Base-by-base conservation (phyloP, 306 rosid genomes). In the Nissolia schottii region DNA sequence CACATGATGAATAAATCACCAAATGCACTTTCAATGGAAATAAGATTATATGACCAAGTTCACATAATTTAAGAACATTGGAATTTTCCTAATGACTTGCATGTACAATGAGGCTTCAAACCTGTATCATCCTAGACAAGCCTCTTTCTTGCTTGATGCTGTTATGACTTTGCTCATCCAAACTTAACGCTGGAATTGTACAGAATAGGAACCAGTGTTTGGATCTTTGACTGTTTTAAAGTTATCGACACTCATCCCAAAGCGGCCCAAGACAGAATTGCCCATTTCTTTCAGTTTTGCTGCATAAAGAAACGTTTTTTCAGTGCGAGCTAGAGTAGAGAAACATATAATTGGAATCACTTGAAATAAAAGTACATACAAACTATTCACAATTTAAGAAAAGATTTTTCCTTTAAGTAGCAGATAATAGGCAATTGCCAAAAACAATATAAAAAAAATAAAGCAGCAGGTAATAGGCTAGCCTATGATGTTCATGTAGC, bases 161-260 rank as follows among this genome's bases (percentile, higher is more conserved):
- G 29, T 3, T 15, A 63, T 73, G 71, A 60, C 64, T 51, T 22
- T 18, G 22, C 27, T 27, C 67, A 23, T 7, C 55, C 24, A 15
- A 59, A 72, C 79, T 60, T 86, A 89, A 19, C 41, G 92, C 64
- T 90, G 92, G 87, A 90, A 91, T 50, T 88, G 82, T 51, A 93
- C 16, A 37, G 98, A 93, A 77, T 93, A 93, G 22, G 96, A 93
- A 65, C 98, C 97, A 11, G 97, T 86, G 81, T 87, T 91, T 23
- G 97, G 97, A 81, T 94, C 97, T 83, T 94, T 77, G 45, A 91
- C 94, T 24, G 98, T 80, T 70, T 93, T 90, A 74, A 93, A 93
- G 86, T 89, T 90, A 84, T 90, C 98, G 0, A 83, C 56, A 24
- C 91, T 94, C 97, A 94, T 91, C 25, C 98, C 98, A 41, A 91